Base-by-base conservation (phyloP, 495 filamentous ascomycete genomes). In the Chaetomium tenue region DNA sequence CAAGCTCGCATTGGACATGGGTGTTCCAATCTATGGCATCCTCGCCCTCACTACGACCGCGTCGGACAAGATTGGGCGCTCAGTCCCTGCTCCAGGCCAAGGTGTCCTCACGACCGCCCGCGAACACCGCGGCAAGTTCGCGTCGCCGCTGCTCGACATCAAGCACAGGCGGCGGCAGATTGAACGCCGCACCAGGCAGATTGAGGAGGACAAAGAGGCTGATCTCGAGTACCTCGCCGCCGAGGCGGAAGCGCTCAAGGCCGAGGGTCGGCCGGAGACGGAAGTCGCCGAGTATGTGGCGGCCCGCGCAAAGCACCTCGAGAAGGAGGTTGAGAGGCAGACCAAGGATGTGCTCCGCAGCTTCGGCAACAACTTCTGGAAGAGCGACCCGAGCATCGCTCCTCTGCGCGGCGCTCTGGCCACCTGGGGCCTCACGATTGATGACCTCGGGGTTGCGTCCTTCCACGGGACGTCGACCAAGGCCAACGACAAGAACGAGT, bases 401-500 rank as follows among this genome's bases (percentile, higher is more conserved):
- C 94, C 94, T 68, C 86, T 98, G 46, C 90, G 94, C 67, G 94
- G 95, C 71, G 90, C 94, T 44, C 85, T 98, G 58, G 94, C 94
- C 44, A 97, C 93, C 16, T 99, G 94, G 94, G 93, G 92, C 74
- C 86, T 99, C 46, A 98, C 94, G 18, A 92, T 99, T 68, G 95
- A 99, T 74, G 94, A 99, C 69, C 86, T 99, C 55, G 88, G 78
- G 63, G 92, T 98, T 54, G 93, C 93, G 9, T 98, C 94, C 23
- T 99, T 98, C 89, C 94, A 99, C 78, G 94, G 94, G 66, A 99
- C 94, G 33, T 97, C 93, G 23, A 99, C 94, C 44, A 92, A 95
- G 64, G 94, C 94, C 61, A 99, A 99, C 73, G 94, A 99, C 82
- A 99, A 99, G 87, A 99, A 99, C 75, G 94, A 99, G 76, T 97